A percentile compares a stretch with the other conserved stretches of the same genome.
phyloP scores from a whole-genome alignment of 108 stramenopile species.

The Skeletonema marinoi region DNA sequence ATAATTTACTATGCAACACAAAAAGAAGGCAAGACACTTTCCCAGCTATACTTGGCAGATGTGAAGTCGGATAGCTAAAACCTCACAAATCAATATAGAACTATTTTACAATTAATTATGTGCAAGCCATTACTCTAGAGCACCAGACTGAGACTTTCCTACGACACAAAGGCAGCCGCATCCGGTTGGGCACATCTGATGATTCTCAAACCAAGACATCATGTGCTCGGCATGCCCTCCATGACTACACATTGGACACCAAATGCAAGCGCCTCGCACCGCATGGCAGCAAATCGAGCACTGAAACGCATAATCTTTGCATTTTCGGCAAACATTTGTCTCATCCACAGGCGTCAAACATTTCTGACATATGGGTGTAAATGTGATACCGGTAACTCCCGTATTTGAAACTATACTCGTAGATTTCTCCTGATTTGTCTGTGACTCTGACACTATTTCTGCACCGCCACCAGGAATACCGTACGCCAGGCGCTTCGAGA shows the following conservation, averaged over 20 bases:
- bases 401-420: conserved; percentile 7
- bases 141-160: not conserved
- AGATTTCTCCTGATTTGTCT: conserved; percentile 4
- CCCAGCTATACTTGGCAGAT: conserved; percentile 19
- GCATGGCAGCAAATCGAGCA: conserved; percentile 78
- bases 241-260: conserved; percentile 59
- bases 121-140: not conserved
- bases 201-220: conserved; percentile 64
- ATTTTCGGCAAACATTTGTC: conserved; percentile 51
- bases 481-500: conserved; percentile 67
- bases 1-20: conserved; percentile 45
- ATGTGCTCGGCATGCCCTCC: conserved; percentile 78
- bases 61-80: not conserved
- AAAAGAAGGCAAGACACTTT: conserved; percentile 42
- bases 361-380: conserved; percentile 53
- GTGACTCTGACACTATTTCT: conserved; percentile 11
- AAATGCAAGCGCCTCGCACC: conserved; percentile 71
- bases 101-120: not conserved
- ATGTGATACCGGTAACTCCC: conserved; percentile 47
- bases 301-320: conserved; percentile 68
- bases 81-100: too few relatives aligned
- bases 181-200: conserved; percentile 73
- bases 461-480: conserved; percentile 33
- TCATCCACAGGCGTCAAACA: conserved; percentile 52
- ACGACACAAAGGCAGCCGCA: conserved; percentile 60